A percentile compares a stretch with the other conserved stretches of the same genome.
Evolutionary conservation across 1,139 yeast genomes (phyloP).

Genomic region (Saccharomyces hybrid): DNA sequence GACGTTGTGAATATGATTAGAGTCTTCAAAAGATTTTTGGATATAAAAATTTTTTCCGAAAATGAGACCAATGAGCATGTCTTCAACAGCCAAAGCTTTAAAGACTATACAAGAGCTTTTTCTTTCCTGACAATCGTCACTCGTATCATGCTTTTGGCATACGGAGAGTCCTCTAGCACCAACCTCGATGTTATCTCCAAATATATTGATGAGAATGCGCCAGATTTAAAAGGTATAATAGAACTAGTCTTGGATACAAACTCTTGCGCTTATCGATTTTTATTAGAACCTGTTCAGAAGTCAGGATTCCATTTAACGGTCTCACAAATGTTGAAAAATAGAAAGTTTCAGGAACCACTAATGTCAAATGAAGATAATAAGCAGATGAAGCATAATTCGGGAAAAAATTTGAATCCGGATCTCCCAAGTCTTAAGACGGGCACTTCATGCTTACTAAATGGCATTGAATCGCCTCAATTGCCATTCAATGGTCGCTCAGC

Average conservation of each 20-base stretch:
- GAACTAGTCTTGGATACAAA: slow-evolving; percentile 18
- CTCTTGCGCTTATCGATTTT: slow-evolving; percentile 19
- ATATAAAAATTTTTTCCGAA: slow-evolving; percentile 8
- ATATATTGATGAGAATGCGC: slow-evolving; percentile 12
- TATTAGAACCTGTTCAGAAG: slow-evolving; percentile 21
- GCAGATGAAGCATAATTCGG: not conserved
- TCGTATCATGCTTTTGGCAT: slow-evolving; percentile 15
- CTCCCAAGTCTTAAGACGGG: not conserved
- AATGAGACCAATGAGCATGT: slow-evolving; percentile 8
- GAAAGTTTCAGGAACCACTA: not conserved
- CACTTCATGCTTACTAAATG: not conserved
- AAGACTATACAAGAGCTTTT: slow-evolving; percentile 13
- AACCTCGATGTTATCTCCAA: slow-evolving; percentile 11
- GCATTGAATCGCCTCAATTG: not conserved
- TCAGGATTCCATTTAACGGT: slow-evolving; percentile 26
- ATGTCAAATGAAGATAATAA: not conserved
- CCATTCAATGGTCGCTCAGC: not conserved
- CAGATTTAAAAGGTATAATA: slow-evolving; percentile 14
- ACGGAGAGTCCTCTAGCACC: slow-evolving; percentile 10
- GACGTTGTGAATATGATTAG: slow-evolving; percentile 13
- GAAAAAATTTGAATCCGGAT: not conserved
- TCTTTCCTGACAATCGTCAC: slow-evolving; percentile 17
- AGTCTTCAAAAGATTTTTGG: slow-evolving; percentile 14
- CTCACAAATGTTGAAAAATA: slow-evolving; percentile 17
- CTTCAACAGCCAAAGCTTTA: slow-evolving; percentile 12